Conservation (phyloP, 257 asterid genomes). For the Ballota nigra region DNA sequence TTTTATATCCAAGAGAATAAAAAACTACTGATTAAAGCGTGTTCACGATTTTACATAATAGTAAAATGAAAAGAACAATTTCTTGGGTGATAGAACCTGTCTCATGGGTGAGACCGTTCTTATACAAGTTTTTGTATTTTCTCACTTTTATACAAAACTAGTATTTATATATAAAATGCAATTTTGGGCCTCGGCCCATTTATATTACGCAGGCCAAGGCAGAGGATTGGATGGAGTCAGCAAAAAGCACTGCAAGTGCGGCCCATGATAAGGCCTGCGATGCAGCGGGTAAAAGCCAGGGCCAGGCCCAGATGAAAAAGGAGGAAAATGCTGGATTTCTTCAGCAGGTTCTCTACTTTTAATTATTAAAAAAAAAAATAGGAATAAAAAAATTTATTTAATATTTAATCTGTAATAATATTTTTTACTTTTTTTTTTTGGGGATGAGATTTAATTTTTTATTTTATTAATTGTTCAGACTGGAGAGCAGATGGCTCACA, state of each 20-base stretch:
- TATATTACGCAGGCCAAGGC: slow-evolving; percentile 40
- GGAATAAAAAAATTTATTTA: neutral
- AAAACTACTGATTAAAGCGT: too few relatives aligned
- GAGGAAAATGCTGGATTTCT: slow-evolving; percentile 49
- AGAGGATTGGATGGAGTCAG: slow-evolving; percentile 57
- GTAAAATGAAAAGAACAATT: too few relatives aligned
- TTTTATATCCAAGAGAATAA: too few relatives aligned
- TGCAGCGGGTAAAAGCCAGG: slow-evolving; percentile 34
- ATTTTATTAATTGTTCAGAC: slow-evolving; percentile 30
- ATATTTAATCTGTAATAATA: neutral
- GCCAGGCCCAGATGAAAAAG: slow-evolving; percentile 40
- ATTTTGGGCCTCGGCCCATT: neutral
- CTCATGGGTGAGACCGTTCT: too few relatives aligned
- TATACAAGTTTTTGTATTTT: too few relatives aligned
- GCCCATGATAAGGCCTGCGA: slow-evolving; percentile 46
- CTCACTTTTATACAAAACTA: too few relatives aligned
- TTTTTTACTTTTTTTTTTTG: too few relatives aligned
- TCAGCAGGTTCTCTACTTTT: slow-evolving; percentile 42
- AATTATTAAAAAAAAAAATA: neutral
- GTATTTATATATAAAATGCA: too few relatives aligned
- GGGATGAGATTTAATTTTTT: neutral
- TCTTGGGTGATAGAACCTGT: too few relatives aligned
- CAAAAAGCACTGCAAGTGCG: slow-evolving; percentile 40
- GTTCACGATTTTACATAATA: too few relatives aligned
- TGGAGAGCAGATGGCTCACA: slow-evolving; percentile 52